Conservation (phyloP, 2,329 filamentous ascomycete genomes). For the Neophaeococcomyces mojaviensis region DNA sequence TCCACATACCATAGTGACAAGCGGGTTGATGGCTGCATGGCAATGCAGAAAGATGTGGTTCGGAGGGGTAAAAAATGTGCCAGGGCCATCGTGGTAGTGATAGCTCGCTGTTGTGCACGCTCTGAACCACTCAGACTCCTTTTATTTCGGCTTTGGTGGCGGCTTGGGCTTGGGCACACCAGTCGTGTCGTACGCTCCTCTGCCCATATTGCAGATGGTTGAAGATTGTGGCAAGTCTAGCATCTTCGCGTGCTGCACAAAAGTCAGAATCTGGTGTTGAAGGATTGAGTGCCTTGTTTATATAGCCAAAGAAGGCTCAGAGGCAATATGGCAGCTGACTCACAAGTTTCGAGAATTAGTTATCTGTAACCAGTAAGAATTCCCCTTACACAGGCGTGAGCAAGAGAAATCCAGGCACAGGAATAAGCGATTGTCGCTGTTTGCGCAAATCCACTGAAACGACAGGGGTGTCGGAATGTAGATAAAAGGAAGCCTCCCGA, state of each 20-base stretch:
- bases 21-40: neutral
- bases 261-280: slow-evolving; percentile 11
- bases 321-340: slow-evolving; percentile 2
- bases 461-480: neutral
- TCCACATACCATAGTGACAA: neutral
- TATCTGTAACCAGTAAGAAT: neutral
- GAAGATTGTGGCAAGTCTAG: slow-evolving; percentile 18
- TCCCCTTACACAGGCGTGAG: neutral
- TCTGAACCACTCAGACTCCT: neutral
- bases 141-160: slow-evolving; percentile 23
- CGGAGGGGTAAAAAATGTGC: no score
- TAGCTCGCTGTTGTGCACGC: neutral
- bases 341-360: neutral
- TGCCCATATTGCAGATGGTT: slow-evolving; percentile 38
- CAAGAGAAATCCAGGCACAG: slow-evolving; percentile 1
- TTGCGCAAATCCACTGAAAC: neutral
- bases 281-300: neutral
- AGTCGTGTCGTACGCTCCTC: slow-evolving; percentile 46
- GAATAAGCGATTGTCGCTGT: neutral
- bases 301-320: slow-evolving; percentile 1
- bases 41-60: slow-evolving; percentile 3
- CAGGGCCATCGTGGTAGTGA: neutral
- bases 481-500: no score
- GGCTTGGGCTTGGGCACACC: slow-evolving; percentile 45
- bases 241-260: slow-evolving; percentile 16